Base-by-base conservation (phyloP, 2,329 filamentous ascomycete genomes). In the Cytospora piceicola region DNA sequence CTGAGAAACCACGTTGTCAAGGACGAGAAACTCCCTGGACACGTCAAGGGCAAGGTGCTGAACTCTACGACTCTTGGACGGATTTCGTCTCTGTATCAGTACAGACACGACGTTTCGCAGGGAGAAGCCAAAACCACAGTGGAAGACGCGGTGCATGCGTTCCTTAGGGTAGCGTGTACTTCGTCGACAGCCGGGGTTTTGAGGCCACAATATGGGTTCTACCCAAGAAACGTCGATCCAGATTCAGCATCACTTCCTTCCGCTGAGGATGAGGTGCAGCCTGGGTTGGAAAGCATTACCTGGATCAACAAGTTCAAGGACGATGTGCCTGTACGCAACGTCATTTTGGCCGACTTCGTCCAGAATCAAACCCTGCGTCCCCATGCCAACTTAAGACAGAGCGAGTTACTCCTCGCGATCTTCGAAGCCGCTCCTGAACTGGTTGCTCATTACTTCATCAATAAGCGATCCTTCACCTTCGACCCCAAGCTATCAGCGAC, bases 401-500 rank as follows among this genome's bases (percentile, higher is more conserved):
- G 89, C 71, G 90, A 97, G 71, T 84, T 99, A 12, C 79, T 97
- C 2, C 80, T 94, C 5, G 83, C 89, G 4, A 93, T 96, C 39
- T 96, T 99, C 74, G 83, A 83, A 68, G 86, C 87, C 9, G 92
- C 90, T 0, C 94, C 96, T 0, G 95, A 98, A 77, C 83, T 98
- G 3, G 86, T 96, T 1, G 90, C 93, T 53, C 89, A 93, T 72
- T 99, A 96, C 75, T 98, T 97, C 73, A 82, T 88, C 53, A 89
- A 87, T 74, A 94, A 93, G 73, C 88, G 86, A 67, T 86, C 89
- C 62, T 95, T 98, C 72, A 87, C 89, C 0, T 93, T 96, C 69
- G 94, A 98, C 52, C 94, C 95, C 0, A 98, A 97, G 74, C 83
- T 96, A 6, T 95, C 93, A 3, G 89, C 93, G 54, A 95, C 93